phyloP scores from a whole-genome alignment of 2,329 filamentous ascomycete genomes.

The Colletotrichum caudatum region DNA sequence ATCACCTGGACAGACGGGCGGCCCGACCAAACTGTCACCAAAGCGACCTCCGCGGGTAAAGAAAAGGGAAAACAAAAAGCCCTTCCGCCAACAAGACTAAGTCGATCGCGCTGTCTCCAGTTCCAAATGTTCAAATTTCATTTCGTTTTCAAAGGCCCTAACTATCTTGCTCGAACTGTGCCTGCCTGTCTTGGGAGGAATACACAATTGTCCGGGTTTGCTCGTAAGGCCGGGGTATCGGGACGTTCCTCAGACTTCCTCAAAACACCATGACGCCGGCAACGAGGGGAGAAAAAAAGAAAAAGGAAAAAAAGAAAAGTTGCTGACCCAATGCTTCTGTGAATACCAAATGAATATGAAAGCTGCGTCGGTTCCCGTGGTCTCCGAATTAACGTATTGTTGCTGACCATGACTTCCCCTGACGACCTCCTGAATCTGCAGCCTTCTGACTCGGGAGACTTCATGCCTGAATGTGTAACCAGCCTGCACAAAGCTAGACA shows the following conservation, averaged over 20 bases:
- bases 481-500: not conserved
- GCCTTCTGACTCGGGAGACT: not conserved
- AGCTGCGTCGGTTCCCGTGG: not conserved
- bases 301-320: not conserved
- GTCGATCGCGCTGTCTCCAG: not conserved
- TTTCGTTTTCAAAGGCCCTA: conserved; percentile 27
- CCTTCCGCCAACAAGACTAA: not conserved
- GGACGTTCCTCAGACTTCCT: conserved; percentile 6
- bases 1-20: not conserved
- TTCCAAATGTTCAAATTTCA: not conserved
- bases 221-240: conserved; percentile 33
- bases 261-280: conserved; percentile 27
- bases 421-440: not conserved
- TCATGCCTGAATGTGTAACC: not conserved
- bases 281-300: not conserved
- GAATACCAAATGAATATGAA: not conserved
- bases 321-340: not conserved
- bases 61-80: not conserved
- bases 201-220: not conserved
- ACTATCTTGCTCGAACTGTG: conserved; percentile 13
- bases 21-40: not conserved
- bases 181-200: not conserved
- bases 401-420: not conserved
- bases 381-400: not conserved
- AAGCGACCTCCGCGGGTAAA: not conserved